phyloP scores from a whole-genome alignment of 257 asterid genomes.

The Sherardia arvensis region DNA sequence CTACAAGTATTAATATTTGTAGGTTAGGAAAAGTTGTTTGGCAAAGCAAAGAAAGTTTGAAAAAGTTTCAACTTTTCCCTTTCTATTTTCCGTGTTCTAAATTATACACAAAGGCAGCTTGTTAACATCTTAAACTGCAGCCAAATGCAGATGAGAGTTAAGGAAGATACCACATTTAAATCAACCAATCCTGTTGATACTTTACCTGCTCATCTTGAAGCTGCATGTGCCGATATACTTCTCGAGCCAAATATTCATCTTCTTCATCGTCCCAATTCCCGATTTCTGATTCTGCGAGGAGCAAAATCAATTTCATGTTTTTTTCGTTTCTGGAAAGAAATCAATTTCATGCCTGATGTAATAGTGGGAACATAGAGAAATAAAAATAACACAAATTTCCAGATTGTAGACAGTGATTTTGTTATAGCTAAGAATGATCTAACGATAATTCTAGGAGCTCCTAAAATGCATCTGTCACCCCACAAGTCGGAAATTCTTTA shows the following conservation, averaged over 20 bases:
- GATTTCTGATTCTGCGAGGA: conserved; percentile 40
- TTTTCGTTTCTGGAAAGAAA: too few relatives aligned
- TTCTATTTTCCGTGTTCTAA: not conserved
- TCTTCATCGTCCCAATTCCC: conserved; percentile 82
- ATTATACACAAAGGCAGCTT: not conserved
- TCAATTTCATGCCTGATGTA: conserved; percentile 25
- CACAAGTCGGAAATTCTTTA: not conserved
- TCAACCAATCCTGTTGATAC: conserved; percentile 11
- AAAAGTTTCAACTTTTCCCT: too few relatives aligned
- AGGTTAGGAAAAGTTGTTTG: not conserved
- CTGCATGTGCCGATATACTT: conserved; percentile 72
- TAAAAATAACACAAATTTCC: not conserved
- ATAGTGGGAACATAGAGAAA: conserved; percentile 1
- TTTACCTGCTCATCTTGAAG: conserved; percentile 62
- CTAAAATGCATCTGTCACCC: not conserved
- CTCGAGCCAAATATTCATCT: conserved; percentile 75
- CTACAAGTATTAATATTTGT: not conserved
- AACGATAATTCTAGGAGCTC: not conserved
- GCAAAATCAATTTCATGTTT: conserved; percentile 26
- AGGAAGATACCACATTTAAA: conserved; percentile 9
- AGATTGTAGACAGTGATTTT: not conserved
- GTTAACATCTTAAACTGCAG: not conserved
- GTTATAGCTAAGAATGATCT: not conserved
- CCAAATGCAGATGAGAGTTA: not conserved
- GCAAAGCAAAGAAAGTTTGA: not conserved